Base-by-base conservation (phyloP, 2,329 filamentous ascomycete genomes). In the Geosmithia morbida region DNA sequence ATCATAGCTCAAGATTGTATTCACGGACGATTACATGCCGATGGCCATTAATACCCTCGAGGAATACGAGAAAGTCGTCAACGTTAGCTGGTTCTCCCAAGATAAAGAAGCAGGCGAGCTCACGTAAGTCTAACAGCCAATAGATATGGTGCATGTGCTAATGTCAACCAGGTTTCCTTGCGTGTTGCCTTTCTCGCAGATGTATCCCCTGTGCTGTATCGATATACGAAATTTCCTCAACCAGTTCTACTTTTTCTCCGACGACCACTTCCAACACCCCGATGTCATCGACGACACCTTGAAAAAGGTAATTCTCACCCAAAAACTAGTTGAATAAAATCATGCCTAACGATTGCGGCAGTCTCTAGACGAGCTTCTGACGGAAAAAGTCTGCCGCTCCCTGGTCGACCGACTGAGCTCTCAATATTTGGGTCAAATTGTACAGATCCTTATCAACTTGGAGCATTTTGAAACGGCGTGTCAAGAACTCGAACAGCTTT, bases 1-100 rank as follows among this genome's bases (percentile, higher is more conserved):
- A 48, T 17, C 26, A 41, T 48, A 17, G 47, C 37, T 55, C 39
- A 59, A 79, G 74, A 82, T 82, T 56, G 78, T 83, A 16, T 81
- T 86, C n/a, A 96, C 87, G 1, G 92, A 98, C 61, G 92, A 98
- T 64, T 98, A 98, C 65, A 98, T 98, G 90, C 94, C 92, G 2
- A 97, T 98, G 92, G 86, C 87, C 2, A 94, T 97, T 61, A 87
- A 88, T 57, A 88, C 84, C 18, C 66, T 75, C 16, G 89, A 95
- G 56, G 89, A 97, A 58, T 97, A 94, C 59, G 87, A 94, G 57
- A 95, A 96, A 58, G 90, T 98, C 37, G 79, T 96, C 53, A 92
- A 88, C 51, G 88, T 97, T 50, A 94, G 85, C 66, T 98, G 90
- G 90, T 97, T 95, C 62, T 83, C 78, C 1, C 89, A 89, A 42